These are phyloP conservation scores for Cicer arietinum DNA, from an alignment of 306 rosid genomes.

Conservation along the genomic window DNA sequence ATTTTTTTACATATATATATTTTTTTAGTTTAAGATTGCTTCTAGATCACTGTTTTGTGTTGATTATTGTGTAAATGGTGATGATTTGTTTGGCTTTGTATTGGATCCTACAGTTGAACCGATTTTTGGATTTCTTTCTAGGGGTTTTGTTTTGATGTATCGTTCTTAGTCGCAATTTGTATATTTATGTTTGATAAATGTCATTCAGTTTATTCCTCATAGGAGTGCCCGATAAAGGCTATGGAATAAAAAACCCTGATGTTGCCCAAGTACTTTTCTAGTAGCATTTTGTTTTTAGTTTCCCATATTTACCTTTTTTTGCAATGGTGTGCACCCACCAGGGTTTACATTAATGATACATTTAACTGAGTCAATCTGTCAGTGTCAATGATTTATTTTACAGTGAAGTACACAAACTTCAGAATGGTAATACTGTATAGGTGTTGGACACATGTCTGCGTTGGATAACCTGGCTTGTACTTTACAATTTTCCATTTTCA, in stretches of 20 bases:
- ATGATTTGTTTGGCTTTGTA: slow-evolving; percentile 41
- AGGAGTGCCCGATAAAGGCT: slow-evolving; percentile 22
- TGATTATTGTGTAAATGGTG: slow-evolving; percentile 30
- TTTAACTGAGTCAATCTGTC: slow-evolving; percentile 1
- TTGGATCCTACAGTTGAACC: slow-evolving; percentile 60
- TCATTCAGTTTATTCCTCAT: slow-evolving; percentile 36
- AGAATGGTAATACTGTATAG: not conserved
- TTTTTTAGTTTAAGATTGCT: slow-evolving; percentile 19
- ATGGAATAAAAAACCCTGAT: not conserved
- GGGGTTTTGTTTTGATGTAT: slow-evolving; percentile 45
- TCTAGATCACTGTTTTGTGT: slow-evolving; percentile 49
- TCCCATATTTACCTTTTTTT: slow-evolving; percentile 8
- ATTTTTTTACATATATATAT: not conserved
- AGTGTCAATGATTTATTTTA: not conserved
- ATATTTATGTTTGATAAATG: slow-evolving; percentile 37
- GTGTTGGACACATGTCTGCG: not conserved
- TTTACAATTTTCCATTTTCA: not conserved
- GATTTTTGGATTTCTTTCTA: slow-evolving; percentile 13
- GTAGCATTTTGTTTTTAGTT: slow-evolving; percentile 12
- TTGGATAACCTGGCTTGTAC: not conserved
- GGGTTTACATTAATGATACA: slow-evolving; percentile 12
- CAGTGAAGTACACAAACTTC: not conserved
- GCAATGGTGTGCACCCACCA: not conserved
- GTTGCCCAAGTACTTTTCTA: slow-evolving; percentile 24
- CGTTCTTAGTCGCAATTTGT: slow-evolving; percentile 20